Conservation (phyloP, 257 asterid species). For the Salvia splendens region DNA sequence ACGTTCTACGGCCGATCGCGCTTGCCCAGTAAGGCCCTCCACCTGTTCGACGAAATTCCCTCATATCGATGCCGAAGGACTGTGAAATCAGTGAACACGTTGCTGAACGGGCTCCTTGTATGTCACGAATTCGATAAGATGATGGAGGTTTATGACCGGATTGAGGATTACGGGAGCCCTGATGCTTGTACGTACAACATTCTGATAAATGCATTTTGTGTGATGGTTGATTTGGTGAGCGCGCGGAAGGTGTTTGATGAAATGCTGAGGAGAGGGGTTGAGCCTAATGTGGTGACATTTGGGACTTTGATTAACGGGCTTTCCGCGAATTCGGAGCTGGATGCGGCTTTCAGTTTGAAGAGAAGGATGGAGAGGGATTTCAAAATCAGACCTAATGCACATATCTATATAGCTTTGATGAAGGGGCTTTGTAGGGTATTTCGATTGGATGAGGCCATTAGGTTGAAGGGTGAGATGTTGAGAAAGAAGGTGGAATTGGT, state of each 20-base stretch:
- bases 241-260: constrained; percentile 64
- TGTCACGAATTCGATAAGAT: constrained; percentile 57
- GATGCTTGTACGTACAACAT: constrained; percentile 72
- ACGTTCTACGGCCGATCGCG: constrained; percentile 63
- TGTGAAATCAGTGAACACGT: constrained; percentile 61
- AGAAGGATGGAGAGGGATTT: constrained; percentile 55
- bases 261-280: constrained; percentile 56
- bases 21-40: constrained; percentile 56
- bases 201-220: constrained; percentile 50
- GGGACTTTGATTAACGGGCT: constrained; percentile 72
- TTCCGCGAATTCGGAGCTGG: constrained; percentile 43
- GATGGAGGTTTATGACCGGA: constrained; percentile 39
- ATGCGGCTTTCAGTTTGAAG: constrained; percentile 55
- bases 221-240: constrained; percentile 37
- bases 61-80: constrained; percentile 59
- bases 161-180: constrained; percentile 45
- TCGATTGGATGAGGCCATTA: constrained; percentile 45
- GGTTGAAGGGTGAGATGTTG: constrained; percentile 68
- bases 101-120: constrained; percentile 50
- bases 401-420: constrained; percentile 55
- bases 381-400: constrained; percentile 52
- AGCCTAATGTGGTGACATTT: constrained; percentile 65
- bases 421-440: constrained; percentile 58
- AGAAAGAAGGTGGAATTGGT: constrained; percentile 50
- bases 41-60: constrained; percentile 58